Percentiles rank a stretch among this genome's conserved stretches.
phyloP scores from a whole-genome alignment of 225 moss, liverwort and hornwort species.

The Polytrichum formosum region DNA sequence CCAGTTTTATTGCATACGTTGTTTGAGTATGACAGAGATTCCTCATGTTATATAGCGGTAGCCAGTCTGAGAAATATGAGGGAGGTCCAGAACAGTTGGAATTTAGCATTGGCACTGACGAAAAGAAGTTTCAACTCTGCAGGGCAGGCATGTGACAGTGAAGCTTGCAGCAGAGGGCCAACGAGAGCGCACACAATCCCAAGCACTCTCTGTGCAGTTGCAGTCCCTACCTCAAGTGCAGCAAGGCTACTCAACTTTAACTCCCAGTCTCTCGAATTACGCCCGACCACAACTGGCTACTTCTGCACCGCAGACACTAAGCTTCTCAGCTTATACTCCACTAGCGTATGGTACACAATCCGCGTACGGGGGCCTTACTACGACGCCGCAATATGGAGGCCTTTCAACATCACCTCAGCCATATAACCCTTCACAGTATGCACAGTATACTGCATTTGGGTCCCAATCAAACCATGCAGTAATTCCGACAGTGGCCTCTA shows the following conservation, averaged over 20 bases:
- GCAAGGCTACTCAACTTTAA: slow-evolving; percentile 65
- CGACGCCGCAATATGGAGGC: slow-evolving; percentile 71
- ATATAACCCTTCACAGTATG: slow-evolving; percentile 89
- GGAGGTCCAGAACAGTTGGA: too few species aligned
- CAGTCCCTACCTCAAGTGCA: slow-evolving; percentile 75
- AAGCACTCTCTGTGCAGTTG: slow-evolving; percentile 56
- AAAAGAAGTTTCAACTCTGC: slow-evolving; percentile 11
- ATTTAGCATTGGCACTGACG: too few species aligned
- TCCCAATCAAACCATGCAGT: slow-evolving; percentile 77
- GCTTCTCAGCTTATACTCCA: slow-evolving; percentile 69
- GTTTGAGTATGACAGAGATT: too few species aligned
- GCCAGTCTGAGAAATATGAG: too few species aligned
- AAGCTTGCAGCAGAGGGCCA: slow-evolving; percentile 97
- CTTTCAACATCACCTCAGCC: slow-evolving; percentile 70
- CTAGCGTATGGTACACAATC: slow-evolving; percentile 68
- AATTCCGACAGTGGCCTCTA: slow-evolving; percentile 68
- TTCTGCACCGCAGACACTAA: slow-evolving; percentile 63
- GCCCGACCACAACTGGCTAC: slow-evolving; percentile 78
- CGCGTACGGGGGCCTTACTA: slow-evolving; percentile 66
- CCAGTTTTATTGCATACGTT: too few species aligned
- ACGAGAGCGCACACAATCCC: slow-evolving; percentile 70
- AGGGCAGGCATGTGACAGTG: slow-evolving; percentile 97
- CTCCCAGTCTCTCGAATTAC: slow-evolving; percentile 66
- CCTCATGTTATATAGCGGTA: too few species aligned
- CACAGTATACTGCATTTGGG: slow-evolving; percentile 75